A percentile compares a stretch with the other conserved stretches of the same genome.
Conservation (phyloP, 139 green algal species). For the Chlorella ohadii region DNA sequence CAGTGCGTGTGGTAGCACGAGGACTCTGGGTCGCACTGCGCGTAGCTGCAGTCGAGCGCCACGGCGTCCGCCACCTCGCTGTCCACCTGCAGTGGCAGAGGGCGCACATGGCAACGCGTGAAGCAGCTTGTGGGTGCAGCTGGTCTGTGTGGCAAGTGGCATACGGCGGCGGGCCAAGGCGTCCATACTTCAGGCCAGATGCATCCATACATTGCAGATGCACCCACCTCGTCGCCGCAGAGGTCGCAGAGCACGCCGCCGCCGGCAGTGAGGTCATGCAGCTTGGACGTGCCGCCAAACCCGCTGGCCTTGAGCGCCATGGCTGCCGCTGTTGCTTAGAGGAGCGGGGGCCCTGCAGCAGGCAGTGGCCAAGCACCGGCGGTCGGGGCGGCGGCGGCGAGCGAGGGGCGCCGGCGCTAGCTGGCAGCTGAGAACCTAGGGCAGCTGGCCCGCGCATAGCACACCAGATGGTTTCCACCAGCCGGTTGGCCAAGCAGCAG, state of each 20-base stretch:
- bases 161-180: no score
- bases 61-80: slow-evolving; percentile 79
- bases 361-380: neutral
- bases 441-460: no score
- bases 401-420: neutral
- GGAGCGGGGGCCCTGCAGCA: no score
- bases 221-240: slow-evolving; percentile 60
- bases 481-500: neutral
- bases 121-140: no score
- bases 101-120: no score
- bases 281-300: slow-evolving; percentile 13
- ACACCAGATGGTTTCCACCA: no score
- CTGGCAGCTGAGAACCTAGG: no score
- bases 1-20: slow-evolving; percentile 89
- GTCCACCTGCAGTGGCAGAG: slow-evolving; percentile 45
- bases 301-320: slow-evolving; percentile 19
- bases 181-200: no score
- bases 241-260: slow-evolving; percentile 68
- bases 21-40: slow-evolving; percentile 60
- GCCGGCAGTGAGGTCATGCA: slow-evolving; percentile 46
- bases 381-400: neutral
- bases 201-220: no score
- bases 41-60: slow-evolving; percentile 82
- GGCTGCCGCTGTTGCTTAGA: neutral
- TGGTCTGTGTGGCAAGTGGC: no score